Evolutionary conservation across 169 alveolate species (phyloP).

Genomic region (Plasmodium fragile): DNA sequence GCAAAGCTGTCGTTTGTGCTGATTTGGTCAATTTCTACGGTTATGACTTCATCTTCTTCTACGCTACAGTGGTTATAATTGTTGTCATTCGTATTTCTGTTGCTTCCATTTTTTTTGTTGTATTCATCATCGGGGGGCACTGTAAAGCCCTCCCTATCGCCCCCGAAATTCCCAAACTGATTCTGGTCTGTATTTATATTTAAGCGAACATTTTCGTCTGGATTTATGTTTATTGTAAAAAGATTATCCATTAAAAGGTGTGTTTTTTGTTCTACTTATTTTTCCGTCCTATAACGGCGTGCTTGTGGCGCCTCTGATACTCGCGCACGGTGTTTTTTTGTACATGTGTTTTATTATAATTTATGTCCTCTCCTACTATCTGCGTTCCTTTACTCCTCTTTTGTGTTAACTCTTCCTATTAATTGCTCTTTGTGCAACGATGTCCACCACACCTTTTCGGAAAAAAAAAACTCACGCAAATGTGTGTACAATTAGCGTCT

Average conservation of each 20-base stretch:
- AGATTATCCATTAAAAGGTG: conserved; percentile 62
- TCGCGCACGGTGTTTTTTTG: not conserved
- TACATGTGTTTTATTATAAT: not conserved
- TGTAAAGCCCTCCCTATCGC: not conserved
- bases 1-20: conserved; percentile 20
- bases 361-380: not conserved
- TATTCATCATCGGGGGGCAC: not conserved
- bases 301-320: not conserved
- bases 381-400: not conserved
- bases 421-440: not conserved
- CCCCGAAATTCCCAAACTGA: not conserved
- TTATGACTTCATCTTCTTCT: conserved; percentile 11
- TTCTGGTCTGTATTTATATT: conserved; percentile 4
- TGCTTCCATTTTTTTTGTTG: not conserved
- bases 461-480: not conserved
- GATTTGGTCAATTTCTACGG: conserved; percentile 21
- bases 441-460: not conserved
- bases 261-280: not conserved
- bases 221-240: conserved; percentile 69
- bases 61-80: not conserved
- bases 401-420: not conserved
- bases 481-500: not conserved
- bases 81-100: not conserved
- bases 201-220: conserved; percentile 68
- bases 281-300: not conserved